Evolutionary conservation across 2,329 filamentous ascomycete genomes (phyloP).

Genomic region (Tetracladium maxilliforme): DNA sequence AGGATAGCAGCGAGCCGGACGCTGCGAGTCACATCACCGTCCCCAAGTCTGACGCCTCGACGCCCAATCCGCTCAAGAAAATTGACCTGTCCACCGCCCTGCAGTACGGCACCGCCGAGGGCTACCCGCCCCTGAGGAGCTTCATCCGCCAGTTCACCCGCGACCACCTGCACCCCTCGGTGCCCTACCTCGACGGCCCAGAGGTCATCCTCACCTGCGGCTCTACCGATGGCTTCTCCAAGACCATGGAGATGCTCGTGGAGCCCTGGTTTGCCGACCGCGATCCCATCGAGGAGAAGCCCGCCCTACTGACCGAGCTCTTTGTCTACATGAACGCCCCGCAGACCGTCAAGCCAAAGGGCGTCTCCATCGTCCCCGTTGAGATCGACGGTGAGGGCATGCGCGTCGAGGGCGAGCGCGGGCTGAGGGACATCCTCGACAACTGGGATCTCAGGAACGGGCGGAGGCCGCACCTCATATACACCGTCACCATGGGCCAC

Average conservation of each 20-base stretch:
- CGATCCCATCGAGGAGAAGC: slow-evolving; percentile 52
- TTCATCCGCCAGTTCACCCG: slow-evolving; percentile 70
- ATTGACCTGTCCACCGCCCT: slow-evolving; percentile 72
- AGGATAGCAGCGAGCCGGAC: slow-evolving; percentile 17
- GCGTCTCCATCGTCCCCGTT: slow-evolving; percentile 45
- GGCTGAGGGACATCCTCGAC: slow-evolving; percentile 61
- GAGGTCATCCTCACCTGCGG: slow-evolving; percentile 72
- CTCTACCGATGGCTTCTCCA: slow-evolving; percentile 73
- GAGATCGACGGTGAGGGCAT: slow-evolving; percentile 70
- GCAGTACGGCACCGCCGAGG: slow-evolving; percentile 74
- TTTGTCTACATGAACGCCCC: slow-evolving; percentile 73
- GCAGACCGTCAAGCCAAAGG: slow-evolving; percentile 48
- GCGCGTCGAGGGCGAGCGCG: slow-evolving; percentile 55
- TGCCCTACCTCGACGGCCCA: slow-evolving; percentile 63
- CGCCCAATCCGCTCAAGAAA: slow-evolving; percentile 45
- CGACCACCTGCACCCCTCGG: slow-evolving; percentile 63
- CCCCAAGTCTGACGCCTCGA: slow-evolving; percentile 12
- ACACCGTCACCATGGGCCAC: slow-evolving; percentile 85
- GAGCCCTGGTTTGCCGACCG: slow-evolving; percentile 60
- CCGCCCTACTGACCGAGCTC: slow-evolving; percentile 65
- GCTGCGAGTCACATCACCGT: slow-evolving; percentile 14
- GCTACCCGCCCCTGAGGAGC: slow-evolving; percentile 63
- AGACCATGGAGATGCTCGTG: slow-evolving; percentile 60
- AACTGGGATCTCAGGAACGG: slow-evolving; percentile 70
- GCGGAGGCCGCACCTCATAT: slow-evolving; percentile 68